Evolutionary conservation across 176 grass and related monocot genomes (phyloP), one percentile per base, ranked within the genome.

Genomic region (Bonia amplexicaulis): DNA sequence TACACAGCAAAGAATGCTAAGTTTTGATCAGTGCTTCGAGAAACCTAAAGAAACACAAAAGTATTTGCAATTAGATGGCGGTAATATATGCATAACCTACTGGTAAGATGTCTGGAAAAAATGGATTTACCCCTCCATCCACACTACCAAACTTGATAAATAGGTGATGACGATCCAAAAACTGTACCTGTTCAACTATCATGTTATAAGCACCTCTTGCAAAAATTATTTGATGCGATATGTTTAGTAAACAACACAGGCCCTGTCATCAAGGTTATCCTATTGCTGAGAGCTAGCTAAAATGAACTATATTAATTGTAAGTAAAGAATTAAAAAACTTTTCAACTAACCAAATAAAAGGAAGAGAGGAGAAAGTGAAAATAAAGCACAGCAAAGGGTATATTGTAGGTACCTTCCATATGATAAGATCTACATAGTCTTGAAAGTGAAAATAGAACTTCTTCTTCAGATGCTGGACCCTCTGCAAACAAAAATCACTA

Each of bases 371-470:
- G 42, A 82, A 77, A 71, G 76, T 49, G 35, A 80, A 63, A 88
- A 77, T 13, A 71, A 85, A 85, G 57, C 15, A 85, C 39, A 59
- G 77, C 40, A 73, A 14, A 27, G 9, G 47, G 73, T 46, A 40
- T 33, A 45, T 25, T 29, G 11, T 78, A 48, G 72, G n/a, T 92
- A 98, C 96, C 93, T 98, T 98, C 91, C 83, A 93, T 84, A 98
- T 92, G 81, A 93, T 93, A 91, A 98, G 91, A 82, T 98, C 96
- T 71, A 93, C 87, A 78, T 95, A 98, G 69, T 95, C 96, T 93
- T 95, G 93, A 90, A 95, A 98, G 70, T 93, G 91, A 90, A 93
- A 98, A 93, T 98, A 98, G 52, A 95, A 98, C 78, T 92, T 95
- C 83, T 98, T 98, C 83, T 95, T 98, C 65, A 98, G 83, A 98